Evolutionary conservation across 208 protist genomes (phyloP), one percentile per base, ranked within the genome.

Genomic region (Acanthamoeba culbertsoni): DNA sequence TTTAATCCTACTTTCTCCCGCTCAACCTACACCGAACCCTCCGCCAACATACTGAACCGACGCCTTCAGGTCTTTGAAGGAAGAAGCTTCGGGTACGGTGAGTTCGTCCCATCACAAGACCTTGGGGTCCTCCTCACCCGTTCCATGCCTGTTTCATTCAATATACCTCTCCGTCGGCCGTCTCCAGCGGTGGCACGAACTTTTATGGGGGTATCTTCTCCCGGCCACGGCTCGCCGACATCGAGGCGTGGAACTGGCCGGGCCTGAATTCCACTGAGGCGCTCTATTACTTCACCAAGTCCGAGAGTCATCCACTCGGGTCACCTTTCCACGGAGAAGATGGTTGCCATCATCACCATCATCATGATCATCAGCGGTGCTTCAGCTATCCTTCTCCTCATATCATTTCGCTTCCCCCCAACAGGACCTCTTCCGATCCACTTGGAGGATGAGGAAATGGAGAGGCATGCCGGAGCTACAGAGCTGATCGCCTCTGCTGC

Each of bases 41-140:
- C 68, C 12, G 40, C 33, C 0, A 18, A 55, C 65, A 63, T 35
- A 73, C 8, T 68, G 16, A 55, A 42, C 43, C 10, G 40, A 28
- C 43, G 86, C 42, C 35, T 51, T 62, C 55, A 75, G 0, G 45
- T 45, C 48, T 45, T 43, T 45, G 82, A 95, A 35, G 53, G 75
- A 1, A 59, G 89, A 26, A 16, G 82, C 26, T 95, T 93, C 26
- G 48, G 93, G 48, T 62, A 26, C 31, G 79, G 14, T n/a, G n/a
- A n/a, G n/a, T n/a, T n/a, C n/a, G n/a, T 62, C 55, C 26, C 37
- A 31, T 37, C 2, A 55, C 48, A 55, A 18, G 12, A 10, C 59
- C 59, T n/a, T n/a, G n/a, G n/a, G n/a, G n/a, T n/a, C n/a, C n/a
- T n/a, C n/a, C n/a, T n/a, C n/a, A n/a, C n/a, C n/a, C n/a, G n/a